These are phyloP conservation scores for Eucalyptus regnans DNA, from an alignment of 345 rosid genomes.

Conservation along the genomic window DNA sequence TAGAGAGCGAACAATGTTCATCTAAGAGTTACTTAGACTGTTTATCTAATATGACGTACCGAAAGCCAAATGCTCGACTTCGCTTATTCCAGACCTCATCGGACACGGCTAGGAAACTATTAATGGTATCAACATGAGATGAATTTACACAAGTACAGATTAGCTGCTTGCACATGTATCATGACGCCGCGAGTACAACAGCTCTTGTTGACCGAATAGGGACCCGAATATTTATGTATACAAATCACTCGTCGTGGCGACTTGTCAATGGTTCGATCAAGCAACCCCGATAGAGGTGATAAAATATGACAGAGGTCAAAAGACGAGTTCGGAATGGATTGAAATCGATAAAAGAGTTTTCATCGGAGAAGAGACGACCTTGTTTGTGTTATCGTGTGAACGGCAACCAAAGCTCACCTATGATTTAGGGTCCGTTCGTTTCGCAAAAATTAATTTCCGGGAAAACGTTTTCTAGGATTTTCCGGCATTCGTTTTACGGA, in stretches of 20 bases:
- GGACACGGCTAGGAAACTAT: background rate
- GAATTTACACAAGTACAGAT: background rate
- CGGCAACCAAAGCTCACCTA: background rate
- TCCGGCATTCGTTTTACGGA: too few relatives aligned
- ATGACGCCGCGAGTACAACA: background rate
- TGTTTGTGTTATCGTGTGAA: background rate
- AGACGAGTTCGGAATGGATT: background rate
- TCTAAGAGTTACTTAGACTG: background rate
- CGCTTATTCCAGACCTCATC: background rate
- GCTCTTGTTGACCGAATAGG: background rate
- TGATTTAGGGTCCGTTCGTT: background rate
- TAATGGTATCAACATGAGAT: background rate
- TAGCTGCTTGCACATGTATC: background rate
- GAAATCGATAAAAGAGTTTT: background rate
- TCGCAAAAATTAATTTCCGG: too few relatives aligned
- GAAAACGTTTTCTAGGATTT: too few relatives aligned
- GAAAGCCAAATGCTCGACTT: background rate
- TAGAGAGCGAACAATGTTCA: background rate
- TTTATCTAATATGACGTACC: background rate
- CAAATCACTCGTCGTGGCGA: background rate
- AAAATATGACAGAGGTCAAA: background rate
- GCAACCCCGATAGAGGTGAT: background rate
- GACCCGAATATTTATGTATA: background rate
- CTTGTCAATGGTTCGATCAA: background rate
- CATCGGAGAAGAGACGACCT: background rate